phyloP scores from a whole-genome alignment of 768 basidiomycete genomes.

The Mycena capillaripes region DNA sequence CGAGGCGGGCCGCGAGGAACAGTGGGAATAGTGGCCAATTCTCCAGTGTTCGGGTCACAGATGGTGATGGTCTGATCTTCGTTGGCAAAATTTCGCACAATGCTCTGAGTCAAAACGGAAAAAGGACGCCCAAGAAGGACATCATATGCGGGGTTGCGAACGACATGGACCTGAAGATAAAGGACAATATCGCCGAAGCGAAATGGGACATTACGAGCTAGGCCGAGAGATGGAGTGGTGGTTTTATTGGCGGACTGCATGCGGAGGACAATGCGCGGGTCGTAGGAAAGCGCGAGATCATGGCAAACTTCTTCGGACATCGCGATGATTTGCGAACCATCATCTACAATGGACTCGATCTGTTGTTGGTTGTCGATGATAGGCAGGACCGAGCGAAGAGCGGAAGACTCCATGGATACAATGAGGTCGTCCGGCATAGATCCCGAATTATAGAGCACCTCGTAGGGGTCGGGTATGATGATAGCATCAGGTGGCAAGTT shows the following conservation, averaged over 20 bases:
- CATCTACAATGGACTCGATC: slow-evolving; percentile 38
- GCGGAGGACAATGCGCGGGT: slow-evolving; percentile 5
- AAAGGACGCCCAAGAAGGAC: slow-evolving; percentile 31
- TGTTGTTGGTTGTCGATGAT: slow-evolving; percentile 10
- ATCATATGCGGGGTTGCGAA: slow-evolving; percentile 30
- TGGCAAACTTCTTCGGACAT: slow-evolving; percentile 41
- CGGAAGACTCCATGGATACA: slow-evolving; percentile 27
- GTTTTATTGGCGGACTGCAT: slow-evolving; percentile 24
- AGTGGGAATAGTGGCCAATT: slow-evolving; percentile 13
- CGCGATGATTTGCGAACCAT: slow-evolving; percentile 37
- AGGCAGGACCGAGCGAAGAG: slow-evolving; percentile 23
- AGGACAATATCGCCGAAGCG: slow-evolving; percentile 19
- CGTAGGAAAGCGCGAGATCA: slow-evolving; percentile 2
- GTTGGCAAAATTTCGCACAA: slow-evolving; percentile 10
- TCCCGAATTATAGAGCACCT: neutral
- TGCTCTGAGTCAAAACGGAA: slow-evolving; percentile 12
- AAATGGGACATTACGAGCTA: slow-evolving; percentile 32
- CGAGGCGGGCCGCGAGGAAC: slow-evolving; percentile 4
- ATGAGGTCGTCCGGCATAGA: slow-evolving; percentile 13
- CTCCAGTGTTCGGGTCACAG: slow-evolving; percentile 19
- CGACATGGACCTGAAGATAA: slow-evolving; percentile 30
- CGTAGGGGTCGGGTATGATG: slow-evolving; percentile 6
- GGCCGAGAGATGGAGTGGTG: slow-evolving; percentile 11
- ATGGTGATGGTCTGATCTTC: slow-evolving; percentile 20
- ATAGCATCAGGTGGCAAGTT: neutral